Percentiles rank a stretch among this genome's conserved stretches.
phyloP scores from a whole-genome alignment of 2,329 filamentous ascomycete species.

The Trichoderma guizhouense region DNA sequence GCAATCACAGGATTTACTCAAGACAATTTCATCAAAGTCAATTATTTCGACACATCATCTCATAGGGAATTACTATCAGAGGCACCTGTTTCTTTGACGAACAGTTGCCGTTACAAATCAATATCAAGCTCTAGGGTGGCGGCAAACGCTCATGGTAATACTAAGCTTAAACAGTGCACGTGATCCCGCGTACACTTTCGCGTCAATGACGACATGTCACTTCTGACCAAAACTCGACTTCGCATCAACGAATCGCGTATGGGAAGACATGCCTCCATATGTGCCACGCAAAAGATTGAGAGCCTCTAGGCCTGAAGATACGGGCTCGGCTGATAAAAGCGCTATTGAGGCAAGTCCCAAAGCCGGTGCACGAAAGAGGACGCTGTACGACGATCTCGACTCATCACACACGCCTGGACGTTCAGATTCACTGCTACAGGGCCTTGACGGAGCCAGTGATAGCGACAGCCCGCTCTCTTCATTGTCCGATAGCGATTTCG shows the following conservation, averaged over 20 bases:
- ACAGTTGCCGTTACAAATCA: neutral
- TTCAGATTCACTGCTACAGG: constrained; percentile 41
- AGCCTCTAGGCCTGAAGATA: constrained; percentile 38
- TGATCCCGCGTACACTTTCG: constrained; percentile 29
- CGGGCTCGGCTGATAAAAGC: constrained; percentile 28
- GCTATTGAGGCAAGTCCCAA: constrained; percentile 23
- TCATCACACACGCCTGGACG: constrained; percentile 44
- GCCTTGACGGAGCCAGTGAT: constrained; percentile 41
- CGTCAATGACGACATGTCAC: constrained; percentile 28
- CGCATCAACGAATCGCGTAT: neutral
- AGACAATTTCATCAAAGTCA: neutral
- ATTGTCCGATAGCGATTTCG: constrained; percentile 56
- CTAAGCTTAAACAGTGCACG: constrained; percentile 24
- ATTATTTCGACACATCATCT: neutral
- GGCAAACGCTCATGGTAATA: neutral
- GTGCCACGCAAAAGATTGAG: constrained; percentile 64
- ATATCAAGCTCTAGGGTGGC: neutral
- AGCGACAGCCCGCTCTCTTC: constrained; percentile 51
- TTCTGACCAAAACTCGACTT: neutral
- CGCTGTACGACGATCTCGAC: constrained; percentile 60
- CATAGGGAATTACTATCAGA: neutral
- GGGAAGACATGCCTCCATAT: constrained; percentile 59
- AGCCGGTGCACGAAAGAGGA: constrained; percentile 45
- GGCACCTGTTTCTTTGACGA: neutral
- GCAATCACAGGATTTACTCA: neutral